Conservation (phyloP, 441 rosid species). For the Erysimum cheiri region DNA sequence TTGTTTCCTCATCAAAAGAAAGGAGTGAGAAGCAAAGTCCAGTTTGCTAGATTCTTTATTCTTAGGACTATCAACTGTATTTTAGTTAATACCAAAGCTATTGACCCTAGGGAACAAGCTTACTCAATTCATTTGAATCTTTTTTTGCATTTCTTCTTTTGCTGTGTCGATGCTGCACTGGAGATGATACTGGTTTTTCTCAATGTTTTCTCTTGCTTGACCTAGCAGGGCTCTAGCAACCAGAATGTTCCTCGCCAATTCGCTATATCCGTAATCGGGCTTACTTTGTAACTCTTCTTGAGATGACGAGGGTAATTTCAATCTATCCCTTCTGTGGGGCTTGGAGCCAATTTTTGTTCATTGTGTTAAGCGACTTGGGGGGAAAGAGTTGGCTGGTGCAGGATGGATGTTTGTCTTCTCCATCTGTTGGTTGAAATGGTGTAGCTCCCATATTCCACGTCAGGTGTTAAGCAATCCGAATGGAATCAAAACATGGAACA, state of each 20-base stretch:
- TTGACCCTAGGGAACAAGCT: neutral
- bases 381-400: neutral
- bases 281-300: neutral
- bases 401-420: slow-evolving; percentile 11
- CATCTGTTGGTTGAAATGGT: slow-evolving; percentile 23
- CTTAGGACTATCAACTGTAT: slow-evolving; percentile 3
- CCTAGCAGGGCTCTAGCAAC: slow-evolving; percentile 71
- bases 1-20: slow-evolving; percentile 3
- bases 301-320: slow-evolving; percentile 22
- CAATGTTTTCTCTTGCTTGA: slow-evolving; percentile 24
- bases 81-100: slow-evolving; percentile 4
- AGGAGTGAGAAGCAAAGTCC: neutral
- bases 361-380: neutral
- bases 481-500: slow-evolving; percentile 13
- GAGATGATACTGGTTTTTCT: slow-evolving; percentile 2
- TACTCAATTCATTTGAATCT: neutral
- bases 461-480: slow-evolving; percentile 18
- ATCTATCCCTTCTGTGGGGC: neutral
- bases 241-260: slow-evolving; percentile 52
- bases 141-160: slow-evolving; percentile 6
- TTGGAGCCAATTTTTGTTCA: neutral
- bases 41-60: slow-evolving; percentile 8
- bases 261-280: slow-evolving; percentile 1
- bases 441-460: slow-evolving; percentile 5
- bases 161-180: slow-evolving; percentile 15